Evolutionary conservation across 2,329 filamentous ascomycete species (phyloP).

Genomic region (Cladosporium sp.): DNA sequence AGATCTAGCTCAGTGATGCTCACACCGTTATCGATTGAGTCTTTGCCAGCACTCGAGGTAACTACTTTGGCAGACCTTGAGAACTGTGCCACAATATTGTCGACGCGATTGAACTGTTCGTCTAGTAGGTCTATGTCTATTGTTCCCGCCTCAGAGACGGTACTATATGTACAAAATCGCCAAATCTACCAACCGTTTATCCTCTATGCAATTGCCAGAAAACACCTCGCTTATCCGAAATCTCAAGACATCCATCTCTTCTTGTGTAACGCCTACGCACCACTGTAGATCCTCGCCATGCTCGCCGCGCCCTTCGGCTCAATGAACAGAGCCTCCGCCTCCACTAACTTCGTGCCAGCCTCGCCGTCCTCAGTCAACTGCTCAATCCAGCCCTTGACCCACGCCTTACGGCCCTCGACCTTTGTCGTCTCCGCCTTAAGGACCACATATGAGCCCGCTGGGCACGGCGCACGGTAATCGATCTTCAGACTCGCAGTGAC

Average conservation of each 20-base stretch:
- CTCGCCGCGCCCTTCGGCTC: conserved; percentile 72
- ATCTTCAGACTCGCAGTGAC: conserved; percentile 79
- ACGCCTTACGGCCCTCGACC: conserved; percentile 89
- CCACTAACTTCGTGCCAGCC: conserved; percentile 59
- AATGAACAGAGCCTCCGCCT: conserved; percentile 81
- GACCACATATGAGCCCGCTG: conserved; percentile 69
- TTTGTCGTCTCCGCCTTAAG: conserved; percentile 72
- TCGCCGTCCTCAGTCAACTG: conserved; percentile 51
- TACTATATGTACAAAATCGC: conserved; percentile 1
- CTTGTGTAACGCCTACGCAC: conserved; percentile 2
- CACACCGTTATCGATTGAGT: too few relatives aligned
- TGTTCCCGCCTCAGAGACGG: background rate
- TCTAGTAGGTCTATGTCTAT: conserved; percentile 1
- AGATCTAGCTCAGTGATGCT: too few relatives aligned
- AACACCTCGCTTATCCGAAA: too few relatives aligned
- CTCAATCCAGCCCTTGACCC: conserved; percentile 84
- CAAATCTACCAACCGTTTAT: background rate
- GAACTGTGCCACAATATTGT: too few relatives aligned
- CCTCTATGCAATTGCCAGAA: too few relatives aligned
- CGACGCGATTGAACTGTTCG: too few relatives aligned
- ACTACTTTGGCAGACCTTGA: too few relatives aligned
- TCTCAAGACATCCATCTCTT: background rate
- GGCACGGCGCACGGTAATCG: conserved; percentile 76
- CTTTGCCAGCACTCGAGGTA: too few relatives aligned
- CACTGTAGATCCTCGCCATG: conserved; percentile 30